Conservation (phyloP, 164 flowering plant genomes). For the Amborella trichopoda region DNA sequence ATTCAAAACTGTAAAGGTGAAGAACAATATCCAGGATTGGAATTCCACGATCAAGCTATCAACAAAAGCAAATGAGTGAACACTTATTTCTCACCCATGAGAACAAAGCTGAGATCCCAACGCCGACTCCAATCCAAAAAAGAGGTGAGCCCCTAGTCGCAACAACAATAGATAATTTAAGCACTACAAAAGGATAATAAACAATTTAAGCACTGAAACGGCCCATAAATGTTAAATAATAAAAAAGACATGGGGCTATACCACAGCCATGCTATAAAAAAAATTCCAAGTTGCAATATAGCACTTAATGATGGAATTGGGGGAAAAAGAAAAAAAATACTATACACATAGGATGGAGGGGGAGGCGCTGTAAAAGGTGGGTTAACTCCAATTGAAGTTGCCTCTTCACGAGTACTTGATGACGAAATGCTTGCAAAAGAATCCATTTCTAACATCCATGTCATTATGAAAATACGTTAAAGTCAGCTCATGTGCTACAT, state of each 20-base stretch:
- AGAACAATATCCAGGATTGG: background rate
- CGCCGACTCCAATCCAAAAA: slow-evolving; percentile 95
- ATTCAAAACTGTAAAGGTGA: background rate
- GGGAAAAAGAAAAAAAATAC: background rate
- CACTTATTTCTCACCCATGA: slow-evolving; percentile 48
- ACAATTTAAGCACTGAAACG: background rate
- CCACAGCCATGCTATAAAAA: background rate
- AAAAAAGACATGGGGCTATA: background rate
- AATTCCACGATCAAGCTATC: background rate
- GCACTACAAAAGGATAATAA: background rate
- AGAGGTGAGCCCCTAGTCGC: slow-evolving; percentile 74
- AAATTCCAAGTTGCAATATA: background rate
- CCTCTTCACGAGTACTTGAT: slow-evolving; percentile 29
- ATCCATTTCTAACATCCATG: slow-evolving; percentile 14
- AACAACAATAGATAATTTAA: background rate
- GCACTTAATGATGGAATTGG: background rate
- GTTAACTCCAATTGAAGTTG: slow-evolving; percentile 60
- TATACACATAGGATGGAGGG: slow-evolving; percentile 53
- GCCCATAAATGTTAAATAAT: background rate
- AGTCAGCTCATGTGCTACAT: background rate
- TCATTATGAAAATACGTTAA: slow-evolving; percentile 4
- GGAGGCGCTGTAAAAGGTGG: slow-evolving; percentile 49
- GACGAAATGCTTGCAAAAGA: slow-evolving; percentile 54
- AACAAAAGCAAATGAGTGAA: background rate
- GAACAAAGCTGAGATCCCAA: slow-evolving; percentile 81